Evolutionary conservation across 345 rosid species (phyloP), one percentile per base, ranked within the genome.

Genomic region (Bretschneidera sinensis): DNA sequence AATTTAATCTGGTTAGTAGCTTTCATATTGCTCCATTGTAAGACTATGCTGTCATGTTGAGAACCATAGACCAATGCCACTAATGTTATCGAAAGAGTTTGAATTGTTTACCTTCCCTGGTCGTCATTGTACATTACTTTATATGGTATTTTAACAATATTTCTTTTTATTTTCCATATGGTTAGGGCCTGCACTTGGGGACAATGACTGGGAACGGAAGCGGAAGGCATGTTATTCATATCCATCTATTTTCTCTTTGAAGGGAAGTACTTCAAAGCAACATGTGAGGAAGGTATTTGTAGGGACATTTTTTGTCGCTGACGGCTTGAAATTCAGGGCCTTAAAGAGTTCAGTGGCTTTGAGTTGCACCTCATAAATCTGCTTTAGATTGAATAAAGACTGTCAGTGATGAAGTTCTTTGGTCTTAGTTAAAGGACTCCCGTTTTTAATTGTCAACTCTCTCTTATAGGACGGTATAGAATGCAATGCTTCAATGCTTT

Each of bases 121-220:
- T n/a, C n/a, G n/a, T n/a, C n/a, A n/a, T n/a, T n/a, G n/a, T n/a
- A n/a, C n/a, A n/a, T n/a, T n/a, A n/a, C n/a, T n/a, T n/a, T n/a
- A n/a, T n/a, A n/a, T n/a, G n/a, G n/a, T n/a, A n/a, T 45, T 34
- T 17, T 65, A 13, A 54, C 60, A 57, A 20, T 21, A 47, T 4
- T 59, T n/a, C 18, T 55, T 20, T 21, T 20, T n/a, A 47, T 48
- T 24, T 63, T 21, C 22, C 55, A 45, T 53, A 34, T 69, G 51
- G 43, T 51, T 24, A 75, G 87, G 87, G 83, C 83, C 63, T 83
- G 77, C 73, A 76, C 81, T 34, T 83, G 83, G 87, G 85, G 79
- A 65, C 84, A 77, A 66, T 82, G 77, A 76, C 15, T 31, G 58
- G 65, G 59, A 51, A 17, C 7, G 22, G 60, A 28, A 61, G 48